Base-by-base conservation (phyloP, 2,329 filamentous ascomycete genomes). In the Tolypocladium paradoxum region DNA sequence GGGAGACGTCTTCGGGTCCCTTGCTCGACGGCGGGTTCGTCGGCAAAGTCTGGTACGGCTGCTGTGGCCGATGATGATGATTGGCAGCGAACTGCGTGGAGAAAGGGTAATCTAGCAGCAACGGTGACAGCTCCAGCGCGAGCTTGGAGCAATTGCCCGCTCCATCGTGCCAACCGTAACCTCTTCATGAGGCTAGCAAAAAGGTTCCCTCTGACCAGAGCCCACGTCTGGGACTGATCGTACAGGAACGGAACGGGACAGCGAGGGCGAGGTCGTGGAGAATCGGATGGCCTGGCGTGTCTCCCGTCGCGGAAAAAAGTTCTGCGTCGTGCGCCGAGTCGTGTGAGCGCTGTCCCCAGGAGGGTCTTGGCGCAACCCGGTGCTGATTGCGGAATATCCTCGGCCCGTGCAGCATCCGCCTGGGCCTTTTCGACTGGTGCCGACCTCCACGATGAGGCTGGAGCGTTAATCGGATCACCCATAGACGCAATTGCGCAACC, bases 1-100 rank as follows among this genome's bases (percentile, higher is more conserved):
- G 88, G 87, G 58, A 85, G 76, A 57, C 67, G 65, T 56, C 62
- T 60, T 31, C 60, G 58, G 31, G 56, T 56, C 36, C 58, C 50
- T n/a, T 64, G 55, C 37, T 60, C 55, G 55, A 54, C 46, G 40
- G 54, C 22, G 45, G 54, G 34, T 24, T 56, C 55, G 53, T 62
- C 55, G 50, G 61, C 55, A 22, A 57, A 35, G 27, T 66, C 61
- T 54, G 61, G 56, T 9, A 61, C 51, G 50, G 58, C 54, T 50
- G 60, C 57, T 20, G 62, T 55, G 46, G 60, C 58, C 29, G 62
- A 57, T 14, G 63, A 66, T n/a, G 63, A 67, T 20, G 72, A 72
- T 56, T 72, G 68, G 56, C 60, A 63, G 49, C 65, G 62, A 34
- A 54, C 48, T 46, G 61, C 52, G 45, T 52, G 53, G 56, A 61